A percentile compares a stretch with the other conserved stretches of the same genome.
These are phyloP conservation scores for Saposhnikovia divaricata DNA, from an alignment of 129 eudicot genomes.

Conservation along the genomic window DNA sequence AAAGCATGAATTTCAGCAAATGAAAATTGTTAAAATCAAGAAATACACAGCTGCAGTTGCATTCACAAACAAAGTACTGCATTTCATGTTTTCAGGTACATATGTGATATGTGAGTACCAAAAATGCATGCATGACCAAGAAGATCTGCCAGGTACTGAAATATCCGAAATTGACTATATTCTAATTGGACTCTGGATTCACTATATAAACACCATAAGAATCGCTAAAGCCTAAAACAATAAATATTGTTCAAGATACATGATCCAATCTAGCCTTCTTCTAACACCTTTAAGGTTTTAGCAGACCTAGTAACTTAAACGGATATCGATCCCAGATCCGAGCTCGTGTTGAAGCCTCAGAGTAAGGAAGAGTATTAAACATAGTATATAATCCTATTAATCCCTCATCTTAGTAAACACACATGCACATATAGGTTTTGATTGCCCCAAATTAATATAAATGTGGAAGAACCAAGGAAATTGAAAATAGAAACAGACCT, in stretches of 20 bases:
- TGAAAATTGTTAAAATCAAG: background rate
- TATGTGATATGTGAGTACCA: background rate
- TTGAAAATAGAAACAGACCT: slow-evolving; percentile 38
- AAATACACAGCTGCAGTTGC: background rate
- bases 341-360: background rate
- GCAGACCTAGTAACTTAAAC: background rate
- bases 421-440: background rate
- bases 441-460: background rate
- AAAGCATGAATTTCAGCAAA: background rate
- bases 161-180: background rate
- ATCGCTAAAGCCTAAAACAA: background rate
- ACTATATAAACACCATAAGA: background rate
- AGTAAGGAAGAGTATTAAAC: background rate
- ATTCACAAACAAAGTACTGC: background rate
- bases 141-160: background rate
- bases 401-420: background rate
- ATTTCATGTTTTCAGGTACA: background rate
- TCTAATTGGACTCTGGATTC: background rate
- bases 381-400: background rate
- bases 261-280: background rate
- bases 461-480: background rate
- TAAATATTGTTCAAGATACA: background rate
- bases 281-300: background rate
- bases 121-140: background rate
- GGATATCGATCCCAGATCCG: background rate